phyloP scores from a whole-genome alignment of 2,329 filamentous ascomycete genomes.

The Exophiala sideris region DNA sequence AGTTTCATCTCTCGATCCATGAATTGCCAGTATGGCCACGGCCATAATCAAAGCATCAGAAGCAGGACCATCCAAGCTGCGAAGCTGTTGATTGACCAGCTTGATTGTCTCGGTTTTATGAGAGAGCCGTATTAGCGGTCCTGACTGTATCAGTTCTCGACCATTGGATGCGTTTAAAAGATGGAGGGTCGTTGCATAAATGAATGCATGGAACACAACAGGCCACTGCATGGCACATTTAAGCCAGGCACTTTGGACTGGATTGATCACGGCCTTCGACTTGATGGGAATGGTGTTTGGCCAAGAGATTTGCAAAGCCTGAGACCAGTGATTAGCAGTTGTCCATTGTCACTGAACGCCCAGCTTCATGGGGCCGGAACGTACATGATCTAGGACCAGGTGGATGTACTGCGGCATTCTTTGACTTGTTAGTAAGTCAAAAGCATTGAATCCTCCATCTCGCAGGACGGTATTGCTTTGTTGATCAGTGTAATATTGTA shows the following conservation, averaged over 20 bases:
- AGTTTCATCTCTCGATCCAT: conserved; percentile 8
- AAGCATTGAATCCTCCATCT: too few species aligned
- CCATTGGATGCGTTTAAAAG: conserved; percentile 12
- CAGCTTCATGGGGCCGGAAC: not conserved
- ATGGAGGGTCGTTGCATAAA: conserved; percentile 20
- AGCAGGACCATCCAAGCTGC: conserved; percentile 4
- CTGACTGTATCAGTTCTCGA: conserved; percentile 13
- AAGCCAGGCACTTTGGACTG: conserved; percentile 21
- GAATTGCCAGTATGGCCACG: conserved; percentile 15
- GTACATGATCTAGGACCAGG: conserved; percentile 19
- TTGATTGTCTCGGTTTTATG: conserved; percentile 21
- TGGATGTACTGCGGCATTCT: conserved; percentile 8
- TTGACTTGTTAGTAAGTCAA: not conserved
- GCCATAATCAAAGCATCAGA: conserved; percentile 21
- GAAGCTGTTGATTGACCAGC: conserved; percentile 18
- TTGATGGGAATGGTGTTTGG: conserved; percentile 15
- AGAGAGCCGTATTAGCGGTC: conserved; percentile 11
- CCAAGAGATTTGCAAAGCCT: conserved; percentile 18
- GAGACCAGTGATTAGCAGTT: not conserved
- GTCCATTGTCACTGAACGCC: not conserved
- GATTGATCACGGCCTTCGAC: conserved; percentile 5
- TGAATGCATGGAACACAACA: conserved; percentile 22
- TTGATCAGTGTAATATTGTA: too few species aligned
- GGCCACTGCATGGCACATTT: conserved; percentile 19
- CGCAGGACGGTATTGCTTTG: too few species aligned